Base-by-base conservation (phyloP, 352 stramenopile genomes). In the Phytophthora citricola region DNA sequence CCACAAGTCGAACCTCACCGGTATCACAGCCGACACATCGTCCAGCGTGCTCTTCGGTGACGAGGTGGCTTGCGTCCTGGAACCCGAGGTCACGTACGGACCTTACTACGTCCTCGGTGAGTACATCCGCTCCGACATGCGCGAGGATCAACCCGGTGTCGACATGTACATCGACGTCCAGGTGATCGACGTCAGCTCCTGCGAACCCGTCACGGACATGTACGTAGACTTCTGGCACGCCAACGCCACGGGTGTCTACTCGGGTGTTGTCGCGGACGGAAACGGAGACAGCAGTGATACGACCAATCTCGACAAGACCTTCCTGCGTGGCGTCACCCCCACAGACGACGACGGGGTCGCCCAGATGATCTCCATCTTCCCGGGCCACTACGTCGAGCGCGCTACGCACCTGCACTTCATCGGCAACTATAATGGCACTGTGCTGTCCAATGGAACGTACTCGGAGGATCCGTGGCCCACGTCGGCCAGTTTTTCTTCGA, bases 151-250 rank as follows among this genome's bases (percentile, higher is more conserved):
- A 38, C 8, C 32, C 2, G 66, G 66, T 15, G 29, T 74, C 26
- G 47, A 65, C 12, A 63, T 74, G 51, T 70, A 66, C 66, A 66
- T 65, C 20, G 66, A 69, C 22, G 8, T 70, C n/a, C 66, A 74
- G 22, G 47, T 74, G 24, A 66, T 74, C 41, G 66, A 74, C 9
- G 66, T 74, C 24, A 70, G 56, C 17, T 55, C 66, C 12, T 74
- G 66, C 11, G 27, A 70, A 31, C 66, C 66, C 17, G 66, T 74
- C 20, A 52, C 40, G 6, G 38, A 70, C 48, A 63, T 70, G 52
- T 73, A 69, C 48, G 51, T 73, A 12, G 65, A 73, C 40, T 73
- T 69, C 47, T 73, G 65, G 67, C 67, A 75, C 51, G 64, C 61
- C 9, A 75, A 75, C 27, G 55, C 62, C 20, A 75, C 67, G 26